Evolutionary conservation across 2,329 filamentous ascomycete species (phyloP).

Genomic region (Gyromitra esculenta): DNA sequence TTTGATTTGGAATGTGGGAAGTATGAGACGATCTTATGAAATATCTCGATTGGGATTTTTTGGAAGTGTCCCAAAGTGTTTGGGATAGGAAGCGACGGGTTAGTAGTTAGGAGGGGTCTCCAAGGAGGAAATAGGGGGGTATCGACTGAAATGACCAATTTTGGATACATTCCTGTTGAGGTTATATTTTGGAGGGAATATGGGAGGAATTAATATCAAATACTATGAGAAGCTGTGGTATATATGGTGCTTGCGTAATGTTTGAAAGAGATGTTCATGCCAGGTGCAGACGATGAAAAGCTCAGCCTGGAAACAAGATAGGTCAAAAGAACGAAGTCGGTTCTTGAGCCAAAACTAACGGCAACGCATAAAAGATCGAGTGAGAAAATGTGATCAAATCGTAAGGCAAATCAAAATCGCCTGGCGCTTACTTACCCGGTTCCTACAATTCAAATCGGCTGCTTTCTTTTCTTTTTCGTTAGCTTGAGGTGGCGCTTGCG

Average conservation of each 20-base stretch:
- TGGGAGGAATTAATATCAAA: conserved; percentile 4
- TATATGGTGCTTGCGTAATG: not conserved
- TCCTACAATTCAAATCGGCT: not conserved
- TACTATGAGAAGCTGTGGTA: not conserved
- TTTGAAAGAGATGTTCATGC: not conserved
- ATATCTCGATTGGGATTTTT: conserved; percentile 12
- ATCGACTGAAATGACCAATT: not conserved
- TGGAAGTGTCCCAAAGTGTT: not conserved
- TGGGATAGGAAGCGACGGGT: not conserved
- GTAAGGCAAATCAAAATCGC: not conserved
- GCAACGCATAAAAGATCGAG: not conserved
- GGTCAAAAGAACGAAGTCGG: not conserved
- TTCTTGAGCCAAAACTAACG: not conserved
- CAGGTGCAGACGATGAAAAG: not conserved
- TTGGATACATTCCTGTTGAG: not conserved
- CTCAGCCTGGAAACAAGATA: not conserved
- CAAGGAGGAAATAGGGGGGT: not conserved
- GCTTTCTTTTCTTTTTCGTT: not conserved
- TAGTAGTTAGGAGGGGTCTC: not conserved
- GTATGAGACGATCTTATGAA: conserved; percentile 28
- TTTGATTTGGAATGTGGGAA: not conserved
- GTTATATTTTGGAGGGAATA: not conserved
- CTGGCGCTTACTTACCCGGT: not conserved
- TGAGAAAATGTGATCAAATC: conserved; percentile 16
- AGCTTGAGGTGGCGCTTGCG: not conserved